Conservation (phyloP, 2,329 filamentous ascomycete genomes). For the Colletotrichum sp. region DNA sequence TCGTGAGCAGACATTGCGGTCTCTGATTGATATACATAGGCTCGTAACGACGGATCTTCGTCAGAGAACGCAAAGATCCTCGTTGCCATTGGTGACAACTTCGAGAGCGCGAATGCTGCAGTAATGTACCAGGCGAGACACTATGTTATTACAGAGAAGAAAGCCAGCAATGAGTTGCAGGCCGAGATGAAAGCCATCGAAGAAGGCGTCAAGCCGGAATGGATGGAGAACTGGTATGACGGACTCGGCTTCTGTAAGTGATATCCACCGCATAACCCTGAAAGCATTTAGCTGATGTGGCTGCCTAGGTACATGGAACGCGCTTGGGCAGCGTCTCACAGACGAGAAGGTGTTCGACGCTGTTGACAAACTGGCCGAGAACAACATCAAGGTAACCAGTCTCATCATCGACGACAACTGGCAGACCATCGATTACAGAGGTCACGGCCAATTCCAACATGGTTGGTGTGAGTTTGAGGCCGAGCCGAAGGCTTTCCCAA, state of each 20-base stretch:
- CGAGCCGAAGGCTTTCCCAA: constrained; percentile 77
- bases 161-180: constrained; percentile 44
- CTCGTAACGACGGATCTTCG: constrained; percentile 69
- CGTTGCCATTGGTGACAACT: constrained; percentile 72
- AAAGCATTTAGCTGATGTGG: background rate
- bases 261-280: background rate
- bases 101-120: constrained; percentile 79
- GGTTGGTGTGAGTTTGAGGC: constrained; percentile 89
- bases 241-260: constrained; percentile 83
- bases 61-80: constrained; percentile 66
- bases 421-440: constrained; percentile 73
- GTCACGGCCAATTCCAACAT: constrained; percentile 58
- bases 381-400: constrained; percentile 79
- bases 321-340: constrained; percentile 81
- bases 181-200: constrained; percentile 51
- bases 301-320: constrained; percentile 82
- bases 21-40: constrained; percentile 38
- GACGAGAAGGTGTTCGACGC: constrained; percentile 81
- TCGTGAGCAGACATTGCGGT: background rate
- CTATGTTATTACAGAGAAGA: constrained; percentile 55
- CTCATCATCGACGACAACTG: constrained; percentile 98
- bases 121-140: constrained; percentile 88
- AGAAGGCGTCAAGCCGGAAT: constrained; percentile 62
- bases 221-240: constrained; percentile 91
- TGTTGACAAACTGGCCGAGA: constrained; percentile 71